Evolutionary conservation across 768 basidiomycete species (phyloP), one percentile per base, ranked within the genome.

Genomic region (Daedaleopsis nitida): DNA sequence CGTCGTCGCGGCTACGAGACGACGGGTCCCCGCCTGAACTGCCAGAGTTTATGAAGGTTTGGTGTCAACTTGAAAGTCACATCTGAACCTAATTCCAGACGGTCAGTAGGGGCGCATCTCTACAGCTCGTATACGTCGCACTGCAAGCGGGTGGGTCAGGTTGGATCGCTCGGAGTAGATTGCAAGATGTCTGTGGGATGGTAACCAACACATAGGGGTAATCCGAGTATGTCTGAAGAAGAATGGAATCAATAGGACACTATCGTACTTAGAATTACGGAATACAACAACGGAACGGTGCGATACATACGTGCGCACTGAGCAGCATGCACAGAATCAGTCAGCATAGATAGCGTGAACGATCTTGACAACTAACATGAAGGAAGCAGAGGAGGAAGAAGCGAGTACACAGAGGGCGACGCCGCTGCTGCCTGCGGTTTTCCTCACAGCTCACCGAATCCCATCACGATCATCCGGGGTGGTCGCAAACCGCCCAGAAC

Each of bases 401-500:
- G 24, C 8, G 47, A 24, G 9, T 14, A 49, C 19, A 48, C 47
- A 16, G 23, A 24, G 23, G 19, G 19, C 23, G 47, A 13, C 3
- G 27, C 24, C 23, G 23, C 11, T 11, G 13, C 39, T n/a, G n/a
- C n/a, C n/a, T n/a, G n/a, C n/a, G 11, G 39, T 11, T 13, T 5
- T 17, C 17, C 17, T 13, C 3, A 12, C 39, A 3, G 39, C 39
- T 49, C 23, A 49, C 47, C 47, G 47, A 24, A 60, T 35, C 9
- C 54, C 35, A 11, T 57, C 49, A 34, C 63, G 59, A 14, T 68
- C 62, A 38, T 82, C 81, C 68, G 83, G 66, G 69, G 82, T 75
- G 43, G 81, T 83, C 27, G 80, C 74, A 65, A 80, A 83, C 66
- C 67, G 77, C 21, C 80, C 81, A 19, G 75, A 70, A 17, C 69